Base-by-base conservation (phyloP, 2,329 filamentous ascomycete genomes). In the Penicillium sp. region DNA sequence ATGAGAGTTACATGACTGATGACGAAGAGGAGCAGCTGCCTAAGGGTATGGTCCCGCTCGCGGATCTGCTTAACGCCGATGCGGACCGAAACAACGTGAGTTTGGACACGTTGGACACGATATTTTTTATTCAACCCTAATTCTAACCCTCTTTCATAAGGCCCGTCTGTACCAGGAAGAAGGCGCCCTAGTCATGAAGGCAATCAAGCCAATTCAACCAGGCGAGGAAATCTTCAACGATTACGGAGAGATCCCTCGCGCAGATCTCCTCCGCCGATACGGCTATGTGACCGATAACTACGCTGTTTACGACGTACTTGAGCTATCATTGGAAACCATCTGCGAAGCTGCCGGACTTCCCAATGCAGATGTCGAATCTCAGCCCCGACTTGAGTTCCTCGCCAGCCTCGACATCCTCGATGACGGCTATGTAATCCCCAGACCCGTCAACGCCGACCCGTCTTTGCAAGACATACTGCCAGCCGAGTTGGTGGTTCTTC, bases 1-100 rank as follows among this genome's bases (percentile, higher is more conserved):
- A 82, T 7, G 76, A 78, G 37, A 76, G 78, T 4, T 76, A 79
- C 48, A 65, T 79, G 59, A 85, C 86, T 24, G 85, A 84, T 42
- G 88, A 87, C 78, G 80, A 88, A 1, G 85, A 87, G 55, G 86
- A 89, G 54, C 80, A 81, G 49, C 80, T 86, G 3, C 77, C 81
- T 18, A 90, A 96, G 74, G 92, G 89, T 50, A 94, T 96, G 90
- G 89, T 96, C 0, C 91, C 92, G 1, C 83, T 97, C 78, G 92
- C 92, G 1, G 92, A 96, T 70, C 87, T 96, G 68, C 80, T 97
- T 32, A 96, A 96, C 66, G 90, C 92, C 0, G 90, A 96, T 70
- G 91, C 89, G 5, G 86, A 91, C 60, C 76, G 78, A 61, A 94
- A 94, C 72, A 96, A 96, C 64, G 89, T 88, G 65, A 65, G 80